Evolutionary conservation across 1,139 yeast species (phyloP), one percentile per base, ranked within the genome.

Genomic region (Taphrina communis): DNA sequence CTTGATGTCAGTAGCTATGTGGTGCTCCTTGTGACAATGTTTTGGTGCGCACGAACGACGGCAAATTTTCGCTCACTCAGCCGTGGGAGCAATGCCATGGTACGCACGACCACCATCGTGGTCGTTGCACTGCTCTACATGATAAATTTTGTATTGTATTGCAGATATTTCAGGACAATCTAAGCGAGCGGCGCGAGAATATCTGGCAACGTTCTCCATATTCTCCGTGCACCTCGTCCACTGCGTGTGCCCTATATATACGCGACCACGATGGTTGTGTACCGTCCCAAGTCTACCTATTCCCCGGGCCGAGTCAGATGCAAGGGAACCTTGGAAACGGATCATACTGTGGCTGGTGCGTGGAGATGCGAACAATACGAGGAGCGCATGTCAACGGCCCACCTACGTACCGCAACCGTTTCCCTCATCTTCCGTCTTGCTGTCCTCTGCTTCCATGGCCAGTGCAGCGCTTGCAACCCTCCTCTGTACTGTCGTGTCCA

Each of bases 341-440:
- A 25, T 25, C 31, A 25, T 7, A 19, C 48, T 44, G 48, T 5
- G 48, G 48, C 48, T 44, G 48, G 48, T 44, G 48, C n/a, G 48
- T 44, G 48, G 48, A 44, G 48, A 44, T 44, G 19, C 48, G 48
- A 17, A 7, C n/a, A 12, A n/a, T 44, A 44, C 48, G 48, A 44
- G 36, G 53, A 50, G 53, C 53, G 53, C 53, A 50, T 50, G 53
- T 50, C 53, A 50, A 50, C 14, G 31, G 19, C n/a, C 36, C 53
- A 11, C 31, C 36, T n/a, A 21, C 53, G 36, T 50, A 25, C 53
- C 53, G 8, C 53, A 50, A 8, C 2, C 53, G 9, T n/a, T 17
- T 9, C n/a, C 9, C 25, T 2, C 51, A 12, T 46, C 25, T n/a
- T 17, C n/a, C 19, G 17, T 9, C 25, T 46, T 46, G 14, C 42